Percentiles rank a stretch among this genome's conserved stretches.
phyloP scores from a whole-genome alignment of 495 filamentous ascomycete genomes.

The Achaetomiella virescens region DNA sequence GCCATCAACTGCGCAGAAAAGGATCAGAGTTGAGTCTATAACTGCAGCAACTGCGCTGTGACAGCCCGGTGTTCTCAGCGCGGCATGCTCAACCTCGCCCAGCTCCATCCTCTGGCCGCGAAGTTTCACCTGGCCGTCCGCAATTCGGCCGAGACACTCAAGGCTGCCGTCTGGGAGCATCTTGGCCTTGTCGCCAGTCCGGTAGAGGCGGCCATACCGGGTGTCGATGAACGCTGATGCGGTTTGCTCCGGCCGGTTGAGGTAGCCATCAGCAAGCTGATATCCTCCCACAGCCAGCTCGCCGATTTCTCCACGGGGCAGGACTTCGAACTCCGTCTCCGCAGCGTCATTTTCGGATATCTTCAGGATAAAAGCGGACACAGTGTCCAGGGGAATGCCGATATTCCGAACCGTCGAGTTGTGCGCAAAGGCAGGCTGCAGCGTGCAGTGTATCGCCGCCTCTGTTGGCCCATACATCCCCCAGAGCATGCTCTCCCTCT shows the following conservation, averaged over 20 bases:
- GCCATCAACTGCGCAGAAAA: constrained; percentile 54
- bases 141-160: constrained; percentile 77
- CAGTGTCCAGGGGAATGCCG: constrained; percentile 66
- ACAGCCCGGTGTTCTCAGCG: constrained; percentile 47
- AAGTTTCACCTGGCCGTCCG: constrained; percentile 72
- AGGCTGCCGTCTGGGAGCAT: constrained; percentile 61
- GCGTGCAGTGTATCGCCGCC: constrained; percentile 64
- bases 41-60: constrained; percentile 55
- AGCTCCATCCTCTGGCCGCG: constrained; percentile 78
- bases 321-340: constrained; percentile 36
- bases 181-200: constrained; percentile 78
- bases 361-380: constrained; percentile 64
- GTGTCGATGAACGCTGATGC: constrained; percentile 57
- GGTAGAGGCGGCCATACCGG: constrained; percentile 58
- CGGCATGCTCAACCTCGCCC: constrained; percentile 71
- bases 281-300: constrained; percentile 78
- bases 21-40: constrained; percentile 53
- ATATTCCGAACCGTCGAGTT: constrained; percentile 57
- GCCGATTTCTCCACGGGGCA: constrained; percentile 63
- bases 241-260: constrained; percentile 77
- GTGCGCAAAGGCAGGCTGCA: constrained; percentile 32
- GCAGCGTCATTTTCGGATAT: constrained; percentile 22
- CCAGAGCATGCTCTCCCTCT: constrained; percentile 53
- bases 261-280: constrained; percentile 73
- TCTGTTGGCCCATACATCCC: constrained; percentile 89